Evolutionary conservation across 2,329 filamentous ascomycete species (phyloP).

Genomic region (Colletotrichum sublineola): DNA sequence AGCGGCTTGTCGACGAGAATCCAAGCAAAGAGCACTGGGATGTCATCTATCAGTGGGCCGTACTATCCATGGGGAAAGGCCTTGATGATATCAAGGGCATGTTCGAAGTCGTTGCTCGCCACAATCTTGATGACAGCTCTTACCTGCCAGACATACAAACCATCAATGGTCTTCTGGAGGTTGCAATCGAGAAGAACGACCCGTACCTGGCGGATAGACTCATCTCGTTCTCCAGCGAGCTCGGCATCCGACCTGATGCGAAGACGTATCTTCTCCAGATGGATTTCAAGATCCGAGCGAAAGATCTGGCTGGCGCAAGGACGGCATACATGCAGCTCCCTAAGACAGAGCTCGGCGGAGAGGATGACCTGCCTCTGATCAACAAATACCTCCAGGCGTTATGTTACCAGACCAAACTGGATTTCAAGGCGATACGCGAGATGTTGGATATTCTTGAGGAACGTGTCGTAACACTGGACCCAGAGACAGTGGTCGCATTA

Average conservation of each 20-base stretch:
- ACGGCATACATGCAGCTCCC: constrained; percentile 75
- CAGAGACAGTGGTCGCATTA: constrained; percentile 81
- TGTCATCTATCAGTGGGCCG: constrained; percentile 80
- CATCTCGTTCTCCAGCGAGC: constrained; percentile 73
- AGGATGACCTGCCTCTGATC: constrained; percentile 72
- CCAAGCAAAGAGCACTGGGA: constrained; percentile 75
- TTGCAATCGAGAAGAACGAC: constrained; percentile 78
- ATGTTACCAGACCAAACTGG: constrained; percentile 69
- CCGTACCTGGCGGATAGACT: constrained; percentile 81
- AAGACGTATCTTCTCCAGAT: constrained; percentile 81
- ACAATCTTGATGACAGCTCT: constrained; percentile 60
- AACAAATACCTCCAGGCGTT: constrained; percentile 81
- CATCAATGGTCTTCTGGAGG: constrained; percentile 82
- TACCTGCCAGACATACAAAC: constrained; percentile 75
- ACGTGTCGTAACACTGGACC: constrained; percentile 76
- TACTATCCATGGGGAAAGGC: constrained; percentile 75
- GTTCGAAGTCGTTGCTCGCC: constrained; percentile 74
- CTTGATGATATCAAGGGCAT: constrained; percentile 80
- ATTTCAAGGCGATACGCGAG: constrained; percentile 79
- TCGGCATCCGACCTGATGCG: constrained; percentile 75
- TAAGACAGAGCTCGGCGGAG: constrained; percentile 60
- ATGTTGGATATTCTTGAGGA: constrained; percentile 81
- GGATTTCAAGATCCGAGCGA: constrained; percentile 78
- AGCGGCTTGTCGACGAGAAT: constrained; percentile 60
- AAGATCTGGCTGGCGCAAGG: constrained; percentile 79